These are phyloP conservation scores for Paxillus rubicundulus DNA, from an alignment of 768 basidiomycete genomes.

Conservation along the genomic window DNA sequence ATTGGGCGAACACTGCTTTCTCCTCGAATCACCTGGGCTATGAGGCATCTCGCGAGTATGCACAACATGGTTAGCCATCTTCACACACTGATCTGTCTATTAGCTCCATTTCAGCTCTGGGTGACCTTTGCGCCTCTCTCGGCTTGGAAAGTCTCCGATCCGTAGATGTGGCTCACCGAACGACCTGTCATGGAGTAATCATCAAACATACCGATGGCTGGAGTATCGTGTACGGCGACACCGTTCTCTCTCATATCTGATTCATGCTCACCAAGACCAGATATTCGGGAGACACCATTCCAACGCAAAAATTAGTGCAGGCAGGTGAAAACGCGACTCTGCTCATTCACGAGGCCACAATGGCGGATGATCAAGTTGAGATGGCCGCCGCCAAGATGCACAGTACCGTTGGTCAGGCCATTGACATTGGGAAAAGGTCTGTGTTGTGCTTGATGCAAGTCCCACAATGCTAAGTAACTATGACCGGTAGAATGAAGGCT, in stretches of 20 bases:
- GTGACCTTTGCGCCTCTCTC: conserved; percentile 47
- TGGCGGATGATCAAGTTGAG: conserved; percentile 80
- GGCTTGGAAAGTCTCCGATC: conserved; percentile 61
- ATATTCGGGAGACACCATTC: conserved; percentile 90
- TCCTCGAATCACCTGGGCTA: conserved; percentile 27
- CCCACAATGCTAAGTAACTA: neutral
- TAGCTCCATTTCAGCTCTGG: conserved; percentile 45
- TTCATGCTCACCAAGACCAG: conserved; percentile 37
- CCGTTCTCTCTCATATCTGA: neutral
- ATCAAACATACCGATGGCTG: conserved; percentile 61
- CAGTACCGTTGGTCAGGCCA: conserved; percentile 87
- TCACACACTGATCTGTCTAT: neutral
- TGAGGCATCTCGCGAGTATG: conserved; percentile 7
- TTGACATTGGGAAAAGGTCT: conserved; percentile 70
- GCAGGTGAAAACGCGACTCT: conserved; percentile 71
- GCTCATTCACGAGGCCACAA: conserved; percentile 92
- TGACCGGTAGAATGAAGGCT: conserved; percentile 69
- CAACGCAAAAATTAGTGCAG: conserved; percentile 61
- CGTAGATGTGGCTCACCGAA: conserved; percentile 72
- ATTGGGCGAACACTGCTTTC: conserved; percentile 39
- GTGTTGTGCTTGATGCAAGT: conserved; percentile 21
- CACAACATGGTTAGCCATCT: neutral
- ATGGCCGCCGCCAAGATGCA: conserved; percentile 78
- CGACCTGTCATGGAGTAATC: conserved; percentile 68
- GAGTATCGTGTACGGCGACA: conserved; percentile 38